phyloP scores from a whole-genome alignment of 2,329 filamentous ascomycete genomes.

The Paracoccidioides brasiliensis region DNA sequence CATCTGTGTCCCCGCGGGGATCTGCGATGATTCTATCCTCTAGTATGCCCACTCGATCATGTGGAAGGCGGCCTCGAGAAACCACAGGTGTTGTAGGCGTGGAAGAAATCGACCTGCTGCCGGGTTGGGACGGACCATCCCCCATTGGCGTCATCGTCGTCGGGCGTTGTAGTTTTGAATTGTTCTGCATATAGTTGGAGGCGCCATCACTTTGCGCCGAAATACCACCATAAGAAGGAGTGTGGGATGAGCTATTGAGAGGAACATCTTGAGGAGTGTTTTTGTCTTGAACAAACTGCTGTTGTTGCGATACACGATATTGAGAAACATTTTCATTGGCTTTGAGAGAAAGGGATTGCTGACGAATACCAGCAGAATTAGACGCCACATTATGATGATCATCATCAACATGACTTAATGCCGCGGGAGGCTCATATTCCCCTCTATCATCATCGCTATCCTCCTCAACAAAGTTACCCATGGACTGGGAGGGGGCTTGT shows the following conservation, averaged over 20 bases:
- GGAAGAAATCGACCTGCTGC: conserved; percentile 27
- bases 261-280: conserved; percentile 35
- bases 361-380: conserved; percentile 37
- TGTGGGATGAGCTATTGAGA: conserved; percentile 38
- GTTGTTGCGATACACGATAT: conserved; percentile 50
- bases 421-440: conserved; percentile 43
- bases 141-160: neutral
- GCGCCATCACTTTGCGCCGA: conserved; percentile 31
- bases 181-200: conserved; percentile 23
- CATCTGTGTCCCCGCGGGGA: conserved; percentile 79
- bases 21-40: conserved; percentile 90
- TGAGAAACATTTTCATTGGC: conserved; percentile 42
- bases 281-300: conserved; percentile 42
- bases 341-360: conserved; percentile 43
- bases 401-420: conserved; percentile 30
- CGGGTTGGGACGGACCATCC: conserved; percentile 15
- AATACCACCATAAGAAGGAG: conserved; percentile 33
- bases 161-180: conserved; percentile 4
- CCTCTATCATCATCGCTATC: conserved; percentile 43
- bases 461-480: conserved; percentile 52
- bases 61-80: conserved; percentile 46
- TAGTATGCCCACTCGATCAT: conserved; percentile 64
- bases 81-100: conserved; percentile 33
- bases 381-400: conserved; percentile 29
- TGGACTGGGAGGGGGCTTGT: conserved; percentile 37